Evolutionary conservation across 2,329 filamentous ascomycete species (phyloP).

Genomic region (Penicillium sp.): DNA sequence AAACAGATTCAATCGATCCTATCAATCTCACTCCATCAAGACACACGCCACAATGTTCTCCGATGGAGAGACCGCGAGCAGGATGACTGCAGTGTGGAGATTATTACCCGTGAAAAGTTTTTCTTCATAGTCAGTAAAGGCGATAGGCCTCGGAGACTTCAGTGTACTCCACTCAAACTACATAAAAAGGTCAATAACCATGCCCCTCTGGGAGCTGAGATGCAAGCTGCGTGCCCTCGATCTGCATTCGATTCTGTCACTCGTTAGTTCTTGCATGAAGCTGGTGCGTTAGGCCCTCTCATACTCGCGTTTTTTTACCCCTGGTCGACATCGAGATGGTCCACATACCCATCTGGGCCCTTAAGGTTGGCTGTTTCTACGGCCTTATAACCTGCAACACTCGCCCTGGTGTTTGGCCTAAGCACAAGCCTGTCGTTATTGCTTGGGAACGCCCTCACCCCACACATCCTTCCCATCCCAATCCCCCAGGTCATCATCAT

Average conservation of each 20-base stretch:
- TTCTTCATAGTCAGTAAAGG: conserved; percentile 10
- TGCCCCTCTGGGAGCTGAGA: conserved; percentile 6
- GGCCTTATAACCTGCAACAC: conserved; percentile 39
- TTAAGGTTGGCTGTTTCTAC: conserved; percentile 32
- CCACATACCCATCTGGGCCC: conserved; percentile 23
- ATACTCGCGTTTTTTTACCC: conserved; percentile 7
- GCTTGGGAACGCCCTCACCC: conserved; percentile 19
- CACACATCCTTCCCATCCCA: neutral
- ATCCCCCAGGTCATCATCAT: conserved; percentile 1
- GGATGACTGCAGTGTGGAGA: conserved; percentile 6
- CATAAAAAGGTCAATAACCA: conserved; percentile 16
- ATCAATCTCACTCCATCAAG: neutral
- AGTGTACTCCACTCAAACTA: neutral
- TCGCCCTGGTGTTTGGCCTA: conserved; percentile 33
- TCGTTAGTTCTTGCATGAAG: conserved; percentile 16
- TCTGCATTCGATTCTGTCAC: conserved; percentile 12
- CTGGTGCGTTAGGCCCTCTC: conserved; percentile 14
- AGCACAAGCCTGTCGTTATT: conserved; percentile 29
- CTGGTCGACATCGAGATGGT: conserved; percentile 29
- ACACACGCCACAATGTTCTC: conserved; percentile 2
- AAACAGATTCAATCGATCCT: neutral
- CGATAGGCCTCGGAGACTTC: conserved; percentile 14
- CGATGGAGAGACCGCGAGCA: conserved; percentile 1
- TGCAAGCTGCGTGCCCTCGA: conserved; percentile 13
- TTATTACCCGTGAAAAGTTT: neutral